Base-by-base conservation (phyloP, 2,329 filamentous ascomycete species). In the Fusarium sp. region DNA sequence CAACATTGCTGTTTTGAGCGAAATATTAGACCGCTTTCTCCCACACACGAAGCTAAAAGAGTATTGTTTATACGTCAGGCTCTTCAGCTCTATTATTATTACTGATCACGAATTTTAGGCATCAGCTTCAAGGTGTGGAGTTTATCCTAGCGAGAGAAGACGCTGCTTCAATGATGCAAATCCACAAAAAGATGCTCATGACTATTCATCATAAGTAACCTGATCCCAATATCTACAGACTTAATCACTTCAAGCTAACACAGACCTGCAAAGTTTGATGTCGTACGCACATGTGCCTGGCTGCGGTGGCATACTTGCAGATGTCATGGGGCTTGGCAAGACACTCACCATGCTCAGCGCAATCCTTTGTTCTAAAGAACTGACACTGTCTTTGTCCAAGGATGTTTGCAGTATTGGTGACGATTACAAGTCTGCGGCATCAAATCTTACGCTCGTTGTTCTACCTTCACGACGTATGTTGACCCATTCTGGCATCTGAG, bases 371-470 rank as follows among this genome's bases (percentile, higher is more conserved):
- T 61, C 56, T 0, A 60, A 5, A 1, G 10, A 8, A 17, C 2
- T 43, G 0, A 2, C 0, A 0, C 1, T 9, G 1, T 6, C 3
- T 2, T 30, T 11, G 3, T 7, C 15, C 6, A 2, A 3, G 0
- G 2, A 3, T 1, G 8, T 6, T 8, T 0, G 9, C 4, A 2
- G 4, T 2, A 17, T 6, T 0, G 8, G 13, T 1, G 0, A 1
- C 0, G 0, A 2, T n/a, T 0, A 0, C 0, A 1, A 52, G 1
- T 0, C 20, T n/a, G 0, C 2, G 5, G 1, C 2, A 1, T 1
- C 8, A 8, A 14, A 3, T 2, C 20, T 7, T 0, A 30, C 33
- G 2, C 46, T 62, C 4, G 0, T 60, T 24, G 47, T 60, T 9
- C 2, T 62, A 0, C 43, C 59, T 5, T 62, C 59, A 32, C 17